These are phyloP conservation scores for Capsella bursapastoris DNA, from an alignment of 345 rosid genomes.

Conservation along the genomic window DNA sequence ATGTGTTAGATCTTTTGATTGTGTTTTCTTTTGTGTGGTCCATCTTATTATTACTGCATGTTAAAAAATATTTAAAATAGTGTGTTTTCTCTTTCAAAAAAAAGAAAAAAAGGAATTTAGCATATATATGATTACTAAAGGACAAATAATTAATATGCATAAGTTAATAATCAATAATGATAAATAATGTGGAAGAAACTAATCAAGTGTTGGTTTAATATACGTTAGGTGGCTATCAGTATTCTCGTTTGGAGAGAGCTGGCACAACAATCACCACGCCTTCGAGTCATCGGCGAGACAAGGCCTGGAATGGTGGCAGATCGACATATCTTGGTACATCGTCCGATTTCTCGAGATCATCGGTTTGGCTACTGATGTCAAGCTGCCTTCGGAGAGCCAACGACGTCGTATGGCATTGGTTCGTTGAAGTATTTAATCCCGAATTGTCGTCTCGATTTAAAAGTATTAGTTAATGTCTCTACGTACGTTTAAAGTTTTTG, in stretches of 20 bases:
- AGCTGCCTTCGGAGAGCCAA: constrained; percentile 42
- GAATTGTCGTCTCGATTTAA: constrained; percentile 5
- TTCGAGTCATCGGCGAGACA: constrained; percentile 48
- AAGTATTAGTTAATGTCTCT: constrained; percentile 32
- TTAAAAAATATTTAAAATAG: background rate
- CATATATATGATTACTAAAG: background rate
- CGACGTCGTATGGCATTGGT: constrained; percentile 43
- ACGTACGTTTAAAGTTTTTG: constrained; percentile 29
- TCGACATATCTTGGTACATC: constrained; percentile 46
- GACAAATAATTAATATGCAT: background rate
- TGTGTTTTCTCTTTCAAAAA: background rate
- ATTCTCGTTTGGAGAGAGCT: constrained; percentile 46
- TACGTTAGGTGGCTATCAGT: constrained; percentile 42
- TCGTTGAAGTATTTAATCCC: constrained; percentile 16
- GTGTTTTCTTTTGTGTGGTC: background rate
- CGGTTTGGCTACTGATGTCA: constrained; percentile 47
- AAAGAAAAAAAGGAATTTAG: background rate
- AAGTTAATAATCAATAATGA: background rate
- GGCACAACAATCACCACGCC: constrained; percentile 50
- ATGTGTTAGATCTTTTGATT: background rate
- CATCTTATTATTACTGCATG: constrained; percentile 3
- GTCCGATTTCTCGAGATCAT: constrained; percentile 43
- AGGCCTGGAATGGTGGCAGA: constrained; percentile 49
- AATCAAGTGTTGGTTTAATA: constrained; percentile 16
- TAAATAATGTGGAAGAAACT: background rate